A percentile compares a stretch with the other conserved stretches of the same genome.
phyloP scores from a whole-genome alignment of 2,329 filamentous ascomycete species.

The Fusarium palustre region DNA sequence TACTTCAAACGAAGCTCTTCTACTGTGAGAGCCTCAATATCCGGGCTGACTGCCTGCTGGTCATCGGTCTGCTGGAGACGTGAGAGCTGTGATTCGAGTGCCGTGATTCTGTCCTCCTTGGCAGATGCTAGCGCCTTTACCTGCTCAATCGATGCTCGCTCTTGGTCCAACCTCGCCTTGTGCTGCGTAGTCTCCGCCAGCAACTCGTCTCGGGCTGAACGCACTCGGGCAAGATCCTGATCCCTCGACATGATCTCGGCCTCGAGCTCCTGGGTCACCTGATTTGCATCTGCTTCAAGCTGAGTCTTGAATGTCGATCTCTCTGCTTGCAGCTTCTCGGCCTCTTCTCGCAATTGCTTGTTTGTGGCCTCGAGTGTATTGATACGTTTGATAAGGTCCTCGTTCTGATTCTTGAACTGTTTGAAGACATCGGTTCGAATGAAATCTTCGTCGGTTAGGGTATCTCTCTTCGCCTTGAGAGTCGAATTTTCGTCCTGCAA shows the following conservation, averaged over 20 bases:
- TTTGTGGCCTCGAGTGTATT: slow-evolving; percentile 94
- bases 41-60: slow-evolving; percentile 58
- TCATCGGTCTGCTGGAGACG: slow-evolving; percentile 69
- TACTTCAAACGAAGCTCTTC: slow-evolving; percentile 82
- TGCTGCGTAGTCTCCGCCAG: slow-evolving; percentile 83
- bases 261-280: slow-evolving; percentile 80
- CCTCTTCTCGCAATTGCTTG: slow-evolving; percentile 84
- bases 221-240: slow-evolving; percentile 85
- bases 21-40: slow-evolving; percentile 68
- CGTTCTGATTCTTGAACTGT: slow-evolving; percentile 86
- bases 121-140: slow-evolving; percentile 83
- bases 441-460: slow-evolving; percentile 91
- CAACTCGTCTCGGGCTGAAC: slow-evolving; percentile 86
- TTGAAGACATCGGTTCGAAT: slow-evolving; percentile 94
- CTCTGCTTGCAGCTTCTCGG: slow-evolving; percentile 86
- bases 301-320: slow-evolving; percentile 83
- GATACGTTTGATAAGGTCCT: slow-evolving; percentile 90
- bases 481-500: slow-evolving; percentile 83
- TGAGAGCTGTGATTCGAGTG: slow-evolving; percentile 85
- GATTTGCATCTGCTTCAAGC: slow-evolving; percentile 83
- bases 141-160: slow-evolving; percentile 75
- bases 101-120: slow-evolving; percentile 81
- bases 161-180: slow-evolving; percentile 82
- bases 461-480: slow-evolving; percentile 74
- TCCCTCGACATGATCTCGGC: slow-evolving; percentile 84